Evolutionary conservation across 2,329 filamentous ascomycete genomes (phyloP).

Genomic region (Talaromyces sp.): DNA sequence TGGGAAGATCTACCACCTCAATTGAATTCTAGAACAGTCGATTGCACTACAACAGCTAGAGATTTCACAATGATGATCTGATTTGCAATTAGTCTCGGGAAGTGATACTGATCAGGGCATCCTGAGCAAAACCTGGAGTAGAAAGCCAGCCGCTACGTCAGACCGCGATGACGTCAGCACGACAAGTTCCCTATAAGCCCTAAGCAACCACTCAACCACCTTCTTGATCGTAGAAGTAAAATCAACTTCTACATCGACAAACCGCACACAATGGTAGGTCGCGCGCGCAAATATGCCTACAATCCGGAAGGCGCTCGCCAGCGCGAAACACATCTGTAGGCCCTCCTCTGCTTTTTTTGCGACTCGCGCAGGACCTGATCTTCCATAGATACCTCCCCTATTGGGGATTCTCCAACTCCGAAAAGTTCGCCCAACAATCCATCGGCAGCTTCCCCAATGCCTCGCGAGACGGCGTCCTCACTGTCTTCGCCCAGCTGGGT

Average conservation of each 20-base stretch:
- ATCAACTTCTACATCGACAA: neutral
- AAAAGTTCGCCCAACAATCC: neutral
- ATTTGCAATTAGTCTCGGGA: too few relatives aligned
- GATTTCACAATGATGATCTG: too few relatives aligned
- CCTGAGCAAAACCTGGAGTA: too few relatives aligned
- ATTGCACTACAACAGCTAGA: too few relatives aligned
- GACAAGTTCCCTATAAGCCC: neutral
- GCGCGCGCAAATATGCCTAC: neutral
- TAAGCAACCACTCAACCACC: neutral
- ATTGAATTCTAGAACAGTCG: too few relatives aligned
- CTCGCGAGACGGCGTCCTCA: constrained; percentile 39
- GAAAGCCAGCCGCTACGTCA: too few relatives aligned
- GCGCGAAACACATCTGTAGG: neutral
- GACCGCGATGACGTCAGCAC: too few relatives aligned
- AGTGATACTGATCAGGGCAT: too few relatives aligned
- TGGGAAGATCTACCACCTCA: too few relatives aligned
- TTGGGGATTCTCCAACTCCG: neutral
- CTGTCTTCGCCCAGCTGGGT: constrained; percentile 51
- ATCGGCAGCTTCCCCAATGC: neutral
- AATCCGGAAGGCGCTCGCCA: neutral
- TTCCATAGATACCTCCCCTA: neutral
- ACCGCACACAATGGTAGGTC: neutral
- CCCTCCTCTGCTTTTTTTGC: neutral
- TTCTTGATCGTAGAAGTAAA: too few relatives aligned
- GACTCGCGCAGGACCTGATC: neutral